Percentiles rank a stretch among this genome's conserved stretches.
Conservation (phyloP, 2,329 filamentous ascomycete species). For the Hypocrella siamensis region DNA sequence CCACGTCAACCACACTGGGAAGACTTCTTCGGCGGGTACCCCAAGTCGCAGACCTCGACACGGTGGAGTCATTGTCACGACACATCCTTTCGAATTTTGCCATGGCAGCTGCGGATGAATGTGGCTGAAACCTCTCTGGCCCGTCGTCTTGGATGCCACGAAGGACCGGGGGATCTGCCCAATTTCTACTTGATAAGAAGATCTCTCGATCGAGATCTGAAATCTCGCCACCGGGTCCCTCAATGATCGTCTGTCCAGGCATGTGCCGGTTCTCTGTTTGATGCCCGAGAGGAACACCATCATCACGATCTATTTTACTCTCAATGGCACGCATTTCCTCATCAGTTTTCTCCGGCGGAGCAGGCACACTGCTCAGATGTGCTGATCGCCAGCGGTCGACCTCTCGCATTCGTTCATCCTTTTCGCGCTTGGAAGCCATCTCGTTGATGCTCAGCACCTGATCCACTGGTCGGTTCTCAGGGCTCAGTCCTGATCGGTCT, state of each 20-base stretch:
- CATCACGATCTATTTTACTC: constrained; percentile 13
- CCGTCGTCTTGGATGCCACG: constrained; percentile 24
- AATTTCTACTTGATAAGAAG: constrained; percentile 30
- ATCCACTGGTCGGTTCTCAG: constrained; percentile 23
- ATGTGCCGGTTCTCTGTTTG: constrained; percentile 34
- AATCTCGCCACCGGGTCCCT: constrained; percentile 23
- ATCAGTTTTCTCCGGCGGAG: constrained; percentile 10
- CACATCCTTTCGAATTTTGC: constrained; percentile 33
- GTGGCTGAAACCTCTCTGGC: constrained; percentile 25
- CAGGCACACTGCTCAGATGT: constrained; percentile 13
- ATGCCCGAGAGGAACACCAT: constrained; percentile 28
- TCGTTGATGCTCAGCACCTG: constrained; percentile 36
- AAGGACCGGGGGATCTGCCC: constrained; percentile 31
- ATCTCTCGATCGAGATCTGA: constrained; percentile 32
- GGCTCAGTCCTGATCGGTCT: constrained; percentile 31
- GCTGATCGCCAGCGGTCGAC: constrained; percentile 35
- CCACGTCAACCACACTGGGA: constrained; percentile 33
- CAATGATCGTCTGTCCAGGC: constrained; percentile 33
- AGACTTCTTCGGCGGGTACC: constrained; percentile 53
- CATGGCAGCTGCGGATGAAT: constrained; percentile 37
- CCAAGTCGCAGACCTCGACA: constrained; percentile 52
- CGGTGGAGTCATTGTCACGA: constrained; percentile 39
- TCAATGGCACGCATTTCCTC: constrained; percentile 10
- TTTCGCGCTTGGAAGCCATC: constrained; percentile 22
- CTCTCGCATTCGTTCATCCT: constrained; percentile 29